Evolutionary conservation across 148 eudicot species (phyloP).

Genomic region (Vaccinium myrtillus): DNA sequence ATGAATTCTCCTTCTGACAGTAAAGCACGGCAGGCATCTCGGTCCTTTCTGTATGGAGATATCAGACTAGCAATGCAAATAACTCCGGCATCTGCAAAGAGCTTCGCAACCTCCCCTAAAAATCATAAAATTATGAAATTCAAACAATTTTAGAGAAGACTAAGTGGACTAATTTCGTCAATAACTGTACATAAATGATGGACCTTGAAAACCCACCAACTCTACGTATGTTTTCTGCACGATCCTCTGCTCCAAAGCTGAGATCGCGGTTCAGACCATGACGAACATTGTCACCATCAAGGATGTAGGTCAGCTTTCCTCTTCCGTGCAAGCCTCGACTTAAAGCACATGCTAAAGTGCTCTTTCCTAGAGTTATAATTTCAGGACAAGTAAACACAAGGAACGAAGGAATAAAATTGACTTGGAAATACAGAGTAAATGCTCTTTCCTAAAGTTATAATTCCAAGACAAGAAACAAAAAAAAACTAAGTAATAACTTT

Average conservation of each 20-base stretch:
- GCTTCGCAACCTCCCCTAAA: slow-evolving; percentile 96
- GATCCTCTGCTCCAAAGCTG: slow-evolving; percentile 77
- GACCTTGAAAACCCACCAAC: slow-evolving; percentile 51
- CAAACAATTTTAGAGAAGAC: neutral
- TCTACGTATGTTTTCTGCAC: slow-evolving; percentile 87
- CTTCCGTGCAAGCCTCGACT: slow-evolving; percentile 61
- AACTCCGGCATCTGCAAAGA: slow-evolving; percentile 90
- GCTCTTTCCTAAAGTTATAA: slow-evolving; percentile 60
- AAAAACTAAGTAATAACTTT: neutral
- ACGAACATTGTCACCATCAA: slow-evolving; percentile 95
- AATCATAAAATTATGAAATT: slow-evolving; percentile 1
- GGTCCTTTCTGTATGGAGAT: slow-evolving; percentile 86
- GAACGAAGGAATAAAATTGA: neutral
- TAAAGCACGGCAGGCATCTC: slow-evolving; percentile 75
- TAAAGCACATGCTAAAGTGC: slow-evolving; percentile 91
- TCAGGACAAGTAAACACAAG: neutral
- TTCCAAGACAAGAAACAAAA: neutral
- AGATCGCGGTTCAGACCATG: slow-evolving; percentile 87
- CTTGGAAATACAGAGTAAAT: slow-evolving; percentile 19
- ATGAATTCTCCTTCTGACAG: slow-evolving; percentile 62
- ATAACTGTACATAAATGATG: neutral
- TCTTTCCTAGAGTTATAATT: slow-evolving; percentile 58
- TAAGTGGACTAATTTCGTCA: neutral
- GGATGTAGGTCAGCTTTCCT: slow-evolving; percentile 83
- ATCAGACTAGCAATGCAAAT: slow-evolving; percentile 97